Conservation (phyloP, 2,329 filamentous ascomycete genomes). For the Monascus ruber region DNA sequence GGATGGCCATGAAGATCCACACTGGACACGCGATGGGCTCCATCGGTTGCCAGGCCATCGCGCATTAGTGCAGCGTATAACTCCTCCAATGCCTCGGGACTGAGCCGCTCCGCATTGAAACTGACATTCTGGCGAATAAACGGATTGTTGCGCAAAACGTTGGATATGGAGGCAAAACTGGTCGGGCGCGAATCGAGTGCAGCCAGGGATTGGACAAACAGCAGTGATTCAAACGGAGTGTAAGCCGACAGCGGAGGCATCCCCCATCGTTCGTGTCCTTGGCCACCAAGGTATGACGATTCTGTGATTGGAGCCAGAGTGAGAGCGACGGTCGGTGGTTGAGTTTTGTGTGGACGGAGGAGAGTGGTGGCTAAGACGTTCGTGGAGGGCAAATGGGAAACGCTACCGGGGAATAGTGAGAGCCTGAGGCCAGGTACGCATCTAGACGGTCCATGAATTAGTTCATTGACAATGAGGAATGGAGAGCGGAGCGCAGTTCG, state of each 20-base stretch:
- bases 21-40: conserved; percentile 19
- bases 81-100: conserved; percentile 64
- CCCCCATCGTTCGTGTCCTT: conserved; percentile 33
- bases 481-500: too few relatives aligned
- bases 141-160: conserved; percentile 60
- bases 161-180: conserved; percentile 62
- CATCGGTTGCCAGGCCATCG: conserved; percentile 51
- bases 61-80: conserved; percentile 66
- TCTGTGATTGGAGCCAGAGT: conserved; percentile 28
- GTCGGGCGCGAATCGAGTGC: conserved; percentile 53
- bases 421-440: too few relatives aligned
- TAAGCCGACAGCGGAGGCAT: conserved; percentile 56
- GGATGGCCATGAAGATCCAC: conserved; percentile 20
- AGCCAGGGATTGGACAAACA: conserved; percentile 71
- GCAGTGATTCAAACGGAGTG: conserved; percentile 74
- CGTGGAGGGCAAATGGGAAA: too few relatives aligned
- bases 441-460: too few relatives aligned
- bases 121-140: conserved; percentile 57
- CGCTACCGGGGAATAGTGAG: too few relatives aligned
- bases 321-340: conserved; percentile 6
- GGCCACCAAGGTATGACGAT: conserved; percentile 23
- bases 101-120: conserved; percentile 65
- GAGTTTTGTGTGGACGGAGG: not conserved
- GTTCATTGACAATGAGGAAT: too few relatives aligned
- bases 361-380: too few relatives aligned